Percentiles rank a stretch among this genome's conserved stretches.
phyloP scores from a whole-genome alignment of 768 basidiomycete genomes.

The Suillus americanus region DNA sequence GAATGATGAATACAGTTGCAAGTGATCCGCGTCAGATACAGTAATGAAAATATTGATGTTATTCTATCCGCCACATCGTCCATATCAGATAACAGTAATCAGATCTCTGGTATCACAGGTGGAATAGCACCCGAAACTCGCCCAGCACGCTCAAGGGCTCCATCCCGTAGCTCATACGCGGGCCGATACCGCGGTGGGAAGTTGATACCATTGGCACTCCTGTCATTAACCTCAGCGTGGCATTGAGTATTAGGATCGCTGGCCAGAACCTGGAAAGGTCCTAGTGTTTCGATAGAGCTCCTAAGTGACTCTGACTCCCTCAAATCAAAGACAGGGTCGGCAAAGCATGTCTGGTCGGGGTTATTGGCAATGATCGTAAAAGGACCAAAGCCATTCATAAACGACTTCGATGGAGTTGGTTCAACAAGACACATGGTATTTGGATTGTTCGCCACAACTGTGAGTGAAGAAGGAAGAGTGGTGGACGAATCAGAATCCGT shows the following conservation, averaged over 20 bases:
- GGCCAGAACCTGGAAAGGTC: conserved; percentile 15
- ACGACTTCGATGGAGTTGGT: not conserved
- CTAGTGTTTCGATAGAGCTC: conserved; percentile 3
- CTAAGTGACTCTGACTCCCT: not conserved
- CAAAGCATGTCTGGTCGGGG: conserved; percentile 17
- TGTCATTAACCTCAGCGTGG: conserved; percentile 2
- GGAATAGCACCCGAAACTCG: conserved; percentile 38
- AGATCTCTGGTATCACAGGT: conserved; percentile 4
- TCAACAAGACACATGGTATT: conserved; percentile 19
- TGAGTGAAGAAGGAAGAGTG: conserved; percentile 19
- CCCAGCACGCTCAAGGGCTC: conserved; percentile 69
- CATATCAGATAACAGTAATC: not conserved
- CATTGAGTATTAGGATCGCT: conserved; percentile 3
- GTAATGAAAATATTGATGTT: not conserved
- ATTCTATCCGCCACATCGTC: not conserved
- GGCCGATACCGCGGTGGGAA: conserved; percentile 55
- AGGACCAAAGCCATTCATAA: not conserved
- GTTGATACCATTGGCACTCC: not conserved
- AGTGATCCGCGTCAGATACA: not conserved
- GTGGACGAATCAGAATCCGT: conserved; percentile 12
- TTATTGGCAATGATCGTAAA: conserved; percentile 21
- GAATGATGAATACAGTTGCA: not conserved
- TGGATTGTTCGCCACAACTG: conserved; percentile 24
- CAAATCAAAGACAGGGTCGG: conserved; percentile 12
- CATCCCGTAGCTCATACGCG: conserved; percentile 80